Percentiles rank a stretch among this genome's conserved stretches.
phyloP scores from a whole-genome alignment of 2,329 filamentous ascomycete species.

The Aspergillus terreus region DNA sequence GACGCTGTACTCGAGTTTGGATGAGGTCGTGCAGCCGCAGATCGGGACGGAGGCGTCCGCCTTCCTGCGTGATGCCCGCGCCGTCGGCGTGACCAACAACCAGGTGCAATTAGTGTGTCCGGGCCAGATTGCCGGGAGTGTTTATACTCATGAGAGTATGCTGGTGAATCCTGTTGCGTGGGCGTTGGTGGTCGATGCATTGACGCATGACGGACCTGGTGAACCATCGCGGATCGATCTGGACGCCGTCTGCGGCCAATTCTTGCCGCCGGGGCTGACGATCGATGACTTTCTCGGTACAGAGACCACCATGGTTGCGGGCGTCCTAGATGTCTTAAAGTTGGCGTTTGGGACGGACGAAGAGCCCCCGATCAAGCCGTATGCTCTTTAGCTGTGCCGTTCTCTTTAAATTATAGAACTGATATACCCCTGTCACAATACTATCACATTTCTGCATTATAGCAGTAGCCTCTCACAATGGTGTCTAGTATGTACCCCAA shows the following conservation, averaged over 20 bases:
- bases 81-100: constrained; percentile 39
- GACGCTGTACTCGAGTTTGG: constrained; percentile 46
- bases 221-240: background rate
- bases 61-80: background rate
- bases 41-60: constrained; percentile 41
- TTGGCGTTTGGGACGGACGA: background rate
- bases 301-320: background rate
- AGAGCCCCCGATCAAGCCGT: background rate
- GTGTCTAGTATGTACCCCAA: too few relatives aligned
- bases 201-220: background rate
- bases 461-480: too few relatives aligned
- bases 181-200: constrained; percentile 4
- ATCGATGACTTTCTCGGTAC: background rate
- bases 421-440: too few relatives aligned
- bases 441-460: too few relatives aligned
- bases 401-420: too few relatives aligned
- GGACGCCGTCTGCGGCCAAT: background rate
- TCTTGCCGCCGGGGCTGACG: background rate
- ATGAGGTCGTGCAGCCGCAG: constrained; percentile 53
- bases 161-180: constrained; percentile 44
- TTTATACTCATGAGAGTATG: constrained; percentile 49
- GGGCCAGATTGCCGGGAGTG: constrained; percentile 31
- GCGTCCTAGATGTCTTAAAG: background rate
- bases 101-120: constrained; percentile 46
- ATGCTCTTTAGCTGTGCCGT: background rate